Base-by-base conservation (phyloP, 495 filamentous ascomycete species). In the Mycothermus thermophilus region DNA sequence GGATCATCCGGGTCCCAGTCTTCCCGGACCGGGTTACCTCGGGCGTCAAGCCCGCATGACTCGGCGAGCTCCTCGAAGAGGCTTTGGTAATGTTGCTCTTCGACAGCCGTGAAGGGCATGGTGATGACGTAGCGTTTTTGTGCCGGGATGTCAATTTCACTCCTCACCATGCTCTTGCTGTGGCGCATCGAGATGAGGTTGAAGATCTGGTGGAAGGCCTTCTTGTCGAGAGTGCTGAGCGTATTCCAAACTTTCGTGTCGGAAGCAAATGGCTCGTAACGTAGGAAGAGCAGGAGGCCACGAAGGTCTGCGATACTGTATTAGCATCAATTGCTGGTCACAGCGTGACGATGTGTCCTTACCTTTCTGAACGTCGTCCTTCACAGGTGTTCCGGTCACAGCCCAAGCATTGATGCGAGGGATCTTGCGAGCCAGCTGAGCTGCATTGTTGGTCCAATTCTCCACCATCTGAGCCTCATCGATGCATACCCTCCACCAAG, bases 381-480 rank as follows among this genome's bases (percentile, higher is more conserved):
- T 74, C 15, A 94, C 64, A 1, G 90, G 90, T 0, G 90, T 97
- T 13, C 88, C 90, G 3, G 84, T 85, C n/a, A 97, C 74, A 17
- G 75, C 83, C 90, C 90, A 95, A 8, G 84, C 75, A 57, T 90
- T 88, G 39, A 80, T 52, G 16, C 88, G 68, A 34, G 87, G 85
- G 40, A 97, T 82, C 14, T 76, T 55, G 17, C 75, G 66, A 12
- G 88, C 86, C 21, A 94, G 71, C 41, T 68, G 72, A 2, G 90
- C 85, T 11, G 88, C 82, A 37, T 80, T 79, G 50, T 74, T 87
- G 6, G 88, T 74, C 32, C 83, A 84, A 41, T 72, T 84, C 37
- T 93, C 88, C 22, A 95, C 71, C 80, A 93, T 93, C 51, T 97
- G 90, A 2, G 86, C 90, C 55, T 95, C 90, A 50, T 97, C 90